Percentiles rank a stretch among this genome's conserved stretches.
phyloP scores from a whole-genome alignment of 176 grass and related monocot species.

The Zoysia pacifica region DNA sequence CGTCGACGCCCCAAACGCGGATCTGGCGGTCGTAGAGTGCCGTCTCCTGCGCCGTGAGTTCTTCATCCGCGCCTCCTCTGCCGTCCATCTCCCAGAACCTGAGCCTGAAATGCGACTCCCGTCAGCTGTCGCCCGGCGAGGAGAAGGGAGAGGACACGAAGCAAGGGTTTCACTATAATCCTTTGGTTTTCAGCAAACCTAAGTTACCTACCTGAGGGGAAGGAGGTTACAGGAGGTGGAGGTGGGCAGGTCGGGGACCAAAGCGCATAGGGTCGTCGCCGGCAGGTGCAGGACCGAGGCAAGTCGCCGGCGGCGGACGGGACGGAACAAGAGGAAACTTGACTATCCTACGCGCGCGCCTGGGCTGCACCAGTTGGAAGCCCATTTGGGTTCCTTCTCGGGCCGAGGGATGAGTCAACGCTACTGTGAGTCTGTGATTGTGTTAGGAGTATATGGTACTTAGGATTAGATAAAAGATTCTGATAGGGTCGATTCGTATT shows the following conservation, averaged over 20 bases:
- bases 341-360: background rate
- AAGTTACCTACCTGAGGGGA: background rate
- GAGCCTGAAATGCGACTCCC: conserved; percentile 30
- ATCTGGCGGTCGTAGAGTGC: conserved; percentile 98
- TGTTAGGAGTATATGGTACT: too few species aligned
- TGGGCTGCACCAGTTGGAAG: background rate
- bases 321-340: background rate
- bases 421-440: too few species aligned
- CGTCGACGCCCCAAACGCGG: conserved; percentile 95
- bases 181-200: background rate
- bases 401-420: too few species aligned
- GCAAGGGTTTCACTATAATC: background rate
- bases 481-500: too few species aligned
- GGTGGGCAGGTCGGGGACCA: too few species aligned
- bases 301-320: background rate
- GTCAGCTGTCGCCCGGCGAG: background rate
- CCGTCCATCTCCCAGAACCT: conserved; percentile 42
- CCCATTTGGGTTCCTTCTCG: background rate
- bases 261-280: background rate
- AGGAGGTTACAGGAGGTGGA: background rate
- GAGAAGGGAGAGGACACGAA: background rate
- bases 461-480: too few species aligned
- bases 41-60: conserved; percentile 86
- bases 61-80: conserved; percentile 43
- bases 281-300: background rate